Percentiles rank a stretch among this genome's conserved stretches.
Conservation (phyloP, 192 early-diverging fungal genomes). For the Geranomyces michiganensis region DNA sequence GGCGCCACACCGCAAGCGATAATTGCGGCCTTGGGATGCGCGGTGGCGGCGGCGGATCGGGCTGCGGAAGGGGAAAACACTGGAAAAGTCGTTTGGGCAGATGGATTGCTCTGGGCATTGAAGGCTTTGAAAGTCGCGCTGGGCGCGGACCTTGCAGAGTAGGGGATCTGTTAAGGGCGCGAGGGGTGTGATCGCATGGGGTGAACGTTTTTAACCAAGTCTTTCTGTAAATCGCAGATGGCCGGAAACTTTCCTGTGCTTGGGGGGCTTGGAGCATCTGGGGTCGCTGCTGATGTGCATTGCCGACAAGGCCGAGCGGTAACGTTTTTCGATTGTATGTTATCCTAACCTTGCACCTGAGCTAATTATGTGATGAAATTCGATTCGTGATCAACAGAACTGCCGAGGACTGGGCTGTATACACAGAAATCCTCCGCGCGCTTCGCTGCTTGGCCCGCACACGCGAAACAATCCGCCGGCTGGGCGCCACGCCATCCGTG, state of each 20-base stretch:
- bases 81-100: too few species aligned
- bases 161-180: not conserved
- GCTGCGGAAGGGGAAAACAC: not conserved
- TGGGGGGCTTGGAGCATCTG: constrained; percentile 8
- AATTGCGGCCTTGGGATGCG: not conserved
- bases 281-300: not conserved
- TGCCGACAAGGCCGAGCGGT: constrained; percentile 5
- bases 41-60: not conserved
- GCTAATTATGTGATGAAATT: not conserved
- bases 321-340: constrained; percentile 1
- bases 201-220: not conserved
- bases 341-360: not conserved
- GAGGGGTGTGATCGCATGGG: not conserved
- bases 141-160: constrained; percentile 4
- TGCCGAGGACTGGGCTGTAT: constrained; percentile 8
- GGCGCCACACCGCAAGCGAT: not conserved
- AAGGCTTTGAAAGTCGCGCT: not conserved
- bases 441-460: not conserved
- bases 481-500: not conserved
- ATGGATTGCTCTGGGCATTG: not conserved
- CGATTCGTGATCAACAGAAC: not conserved
- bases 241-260: constrained; percentile 10
- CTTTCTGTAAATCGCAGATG: constrained; percentile 1
- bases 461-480: not conserved
- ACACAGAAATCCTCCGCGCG: constrained; percentile 8